Evolutionary conservation across 2,329 filamentous ascomycete species (phyloP), one percentile per base, ranked within the genome.

Genomic region (Lomentospora prolificans): DNA sequence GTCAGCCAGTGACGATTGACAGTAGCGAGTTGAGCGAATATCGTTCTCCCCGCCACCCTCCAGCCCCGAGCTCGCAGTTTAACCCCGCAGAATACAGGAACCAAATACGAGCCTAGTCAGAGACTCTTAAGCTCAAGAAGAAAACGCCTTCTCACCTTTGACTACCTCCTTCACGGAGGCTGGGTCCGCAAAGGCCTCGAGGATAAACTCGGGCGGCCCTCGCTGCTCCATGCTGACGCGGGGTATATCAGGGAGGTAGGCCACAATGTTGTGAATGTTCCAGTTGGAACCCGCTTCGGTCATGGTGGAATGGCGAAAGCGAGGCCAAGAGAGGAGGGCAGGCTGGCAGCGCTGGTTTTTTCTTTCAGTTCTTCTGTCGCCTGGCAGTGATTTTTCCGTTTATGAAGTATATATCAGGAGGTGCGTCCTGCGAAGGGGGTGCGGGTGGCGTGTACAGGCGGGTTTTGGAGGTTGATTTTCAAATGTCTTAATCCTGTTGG

Each of bases 141-240:
- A n/a, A n/a, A n/a, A n/a, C n/a, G n/a, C n/a, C n/a, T n/a, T n/a
- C n/a, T n/a, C n/a, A 91, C 91, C 92, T 83, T 92, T 91, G 60
- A 97, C 85, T 56, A 97, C 87, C 67, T 97, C 92, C 69, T 88
- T 89, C 61, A 96, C 89, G 56, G 87, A 94, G 46, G 83, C 82
- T 53, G 90, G 89, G 72, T 97, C 94, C 58, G 91, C 89, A 69
- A 96, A 95, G 66, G 95, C 86, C 69, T 96, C 91, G 68, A 99
- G 82, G 62, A 89, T 89, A 74, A 95, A 96, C 72, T 96, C 90
- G 64, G 90, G 89, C 58, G 89, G 84, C 55, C 70, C 72, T 57
- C 75, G 74, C 58, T 74, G 72, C 57, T 79, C 76, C 75, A 79
- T 80, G 57, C 55, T 57, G 57, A 31, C 44, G 19, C 54, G 54